Percentiles rank a stretch among this genome's conserved stretches.
Conservation (phyloP, 176 grass and related monocot species). For the Musa beccarii region DNA sequence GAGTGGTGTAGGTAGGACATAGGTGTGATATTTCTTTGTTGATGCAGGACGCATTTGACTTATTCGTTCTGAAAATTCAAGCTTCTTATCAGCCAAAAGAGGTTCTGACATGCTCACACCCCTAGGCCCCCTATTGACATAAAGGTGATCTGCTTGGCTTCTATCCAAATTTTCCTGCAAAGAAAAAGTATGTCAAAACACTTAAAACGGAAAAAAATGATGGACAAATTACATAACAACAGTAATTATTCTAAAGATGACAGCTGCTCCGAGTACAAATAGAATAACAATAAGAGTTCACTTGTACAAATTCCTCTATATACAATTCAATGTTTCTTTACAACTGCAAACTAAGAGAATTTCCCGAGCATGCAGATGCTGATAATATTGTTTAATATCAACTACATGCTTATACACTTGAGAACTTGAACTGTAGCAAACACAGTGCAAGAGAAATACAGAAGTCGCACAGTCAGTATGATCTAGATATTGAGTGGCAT, state of each 20-base stretch:
- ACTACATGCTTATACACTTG: too few relatives aligned
- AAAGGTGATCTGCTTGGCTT: constrained; percentile 44
- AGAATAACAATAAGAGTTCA: background rate
- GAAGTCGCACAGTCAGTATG: too few relatives aligned
- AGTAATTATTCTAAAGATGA: too few relatives aligned
- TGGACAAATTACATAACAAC: background rate
- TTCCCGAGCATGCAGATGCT: too few relatives aligned
- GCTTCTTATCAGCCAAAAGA: constrained; percentile 60
- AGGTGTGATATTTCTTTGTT: constrained; percentile 74
- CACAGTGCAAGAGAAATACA: too few relatives aligned
- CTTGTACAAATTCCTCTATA: background rate
- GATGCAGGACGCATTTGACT: constrained; percentile 52
- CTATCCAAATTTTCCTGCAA: constrained; percentile 54
- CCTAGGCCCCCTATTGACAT: constrained; percentile 33
- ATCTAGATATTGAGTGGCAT: too few relatives aligned
- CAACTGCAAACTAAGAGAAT: too few relatives aligned
- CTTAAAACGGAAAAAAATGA: background rate
- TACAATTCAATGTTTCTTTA: too few relatives aligned
- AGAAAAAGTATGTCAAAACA: background rate
- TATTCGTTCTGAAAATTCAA: constrained; percentile 51
- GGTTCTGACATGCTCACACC: constrained; percentile 69
- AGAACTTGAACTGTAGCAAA: too few relatives aligned
- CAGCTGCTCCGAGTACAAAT: background rate
- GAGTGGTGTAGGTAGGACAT: constrained; percentile 73
- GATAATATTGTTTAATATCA: too few relatives aligned